These are phyloP conservation scores for Arthrobotrys iridis DNA, from an alignment of 2,329 filamentous ascomycete species.

Conservation along the genomic window DNA sequence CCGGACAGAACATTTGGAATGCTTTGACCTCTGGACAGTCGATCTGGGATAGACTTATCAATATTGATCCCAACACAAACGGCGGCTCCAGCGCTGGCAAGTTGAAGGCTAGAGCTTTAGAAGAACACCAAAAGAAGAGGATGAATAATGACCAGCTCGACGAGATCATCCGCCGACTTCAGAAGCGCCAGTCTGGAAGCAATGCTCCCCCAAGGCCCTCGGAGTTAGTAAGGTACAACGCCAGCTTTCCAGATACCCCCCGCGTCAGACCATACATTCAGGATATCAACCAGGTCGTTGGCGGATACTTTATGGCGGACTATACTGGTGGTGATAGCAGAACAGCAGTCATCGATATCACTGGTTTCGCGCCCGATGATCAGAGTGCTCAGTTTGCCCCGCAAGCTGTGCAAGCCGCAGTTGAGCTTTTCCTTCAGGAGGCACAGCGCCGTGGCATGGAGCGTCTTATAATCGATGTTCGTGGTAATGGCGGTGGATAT, in stretches of 20 bases:
- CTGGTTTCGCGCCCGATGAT: slow-evolving; percentile 41
- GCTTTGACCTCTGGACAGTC: slow-evolving; percentile 12
- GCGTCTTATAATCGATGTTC: slow-evolving; percentile 73
- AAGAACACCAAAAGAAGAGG: slow-evolving; percentile 15
- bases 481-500: slow-evolving; percentile 70
- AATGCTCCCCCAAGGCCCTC: slow-evolving; percentile 17
- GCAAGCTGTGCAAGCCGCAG: slow-evolving; percentile 46
- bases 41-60: slow-evolving; percentile 43
- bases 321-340: slow-evolving; percentile 29
- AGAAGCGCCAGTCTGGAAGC: slow-evolving; percentile 37
- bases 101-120: slow-evolving; percentile 17
- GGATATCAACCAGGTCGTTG: slow-evolving; percentile 44
- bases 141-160: slow-evolving; percentile 13
- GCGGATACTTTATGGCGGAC: slow-evolving; percentile 50
- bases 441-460: slow-evolving; percentile 63
- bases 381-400: slow-evolving; percentile 28
- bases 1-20: slow-evolving; percentile 13
- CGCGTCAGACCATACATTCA: slow-evolving; percentile 39
- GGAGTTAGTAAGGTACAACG: slow-evolving; percentile 16
- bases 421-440: slow-evolving; percentile 58
- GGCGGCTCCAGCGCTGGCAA: background rate
- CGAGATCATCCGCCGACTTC: background rate
- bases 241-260: slow-evolving; percentile 43
- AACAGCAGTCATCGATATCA: slow-evolving; percentile 44
- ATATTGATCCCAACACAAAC: slow-evolving; percentile 5